A percentile compares a stretch with the other conserved stretches of the same genome.
Conservation (phyloP, 345 rosid species). For the Sapria himalayana region DNA sequence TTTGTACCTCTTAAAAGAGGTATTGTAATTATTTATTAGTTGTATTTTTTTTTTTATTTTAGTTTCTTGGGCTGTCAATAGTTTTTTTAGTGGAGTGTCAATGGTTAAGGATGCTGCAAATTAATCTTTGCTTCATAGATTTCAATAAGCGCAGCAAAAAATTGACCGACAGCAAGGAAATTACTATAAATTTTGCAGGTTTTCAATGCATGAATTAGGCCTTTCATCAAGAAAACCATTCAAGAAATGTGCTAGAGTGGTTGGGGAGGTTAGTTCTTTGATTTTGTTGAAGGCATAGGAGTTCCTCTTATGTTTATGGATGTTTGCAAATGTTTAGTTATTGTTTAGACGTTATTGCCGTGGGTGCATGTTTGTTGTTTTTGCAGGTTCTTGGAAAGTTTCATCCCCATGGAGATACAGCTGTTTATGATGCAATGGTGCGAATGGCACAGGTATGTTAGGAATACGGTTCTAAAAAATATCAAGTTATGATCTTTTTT, state of each 20-base stretch:
- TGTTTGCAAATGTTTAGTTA: not conserved
- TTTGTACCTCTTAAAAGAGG: no score
- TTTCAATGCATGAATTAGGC: constrained; percentile 89
- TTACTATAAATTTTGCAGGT: no score
- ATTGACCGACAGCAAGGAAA: no score
- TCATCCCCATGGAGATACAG: constrained; percentile 91
- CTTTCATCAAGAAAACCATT: constrained; percentile 75
- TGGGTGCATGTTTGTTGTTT: not conserved
- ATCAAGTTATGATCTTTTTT: no score
- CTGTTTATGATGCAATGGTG: constrained; percentile 83
- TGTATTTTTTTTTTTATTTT: no score
- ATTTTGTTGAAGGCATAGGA: not conserved
- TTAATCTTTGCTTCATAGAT: no score
- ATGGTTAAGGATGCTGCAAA: no score
- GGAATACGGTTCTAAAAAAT: no score
- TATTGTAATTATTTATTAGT: no score
- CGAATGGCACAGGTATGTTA: constrained; percentile 99
- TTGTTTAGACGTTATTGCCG: not conserved
- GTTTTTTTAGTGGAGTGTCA: no score
- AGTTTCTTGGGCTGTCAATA: no score
- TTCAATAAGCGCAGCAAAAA: no score
- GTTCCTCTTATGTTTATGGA: not conserved
- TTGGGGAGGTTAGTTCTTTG: constrained; percentile 54
- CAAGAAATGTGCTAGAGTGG: constrained; percentile 96
- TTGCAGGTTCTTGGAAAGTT: constrained; percentile 83